Evolutionary conservation across 495 filamentous ascomycete species (phyloP).

Genomic region (Trichoderma reesei): DNA sequence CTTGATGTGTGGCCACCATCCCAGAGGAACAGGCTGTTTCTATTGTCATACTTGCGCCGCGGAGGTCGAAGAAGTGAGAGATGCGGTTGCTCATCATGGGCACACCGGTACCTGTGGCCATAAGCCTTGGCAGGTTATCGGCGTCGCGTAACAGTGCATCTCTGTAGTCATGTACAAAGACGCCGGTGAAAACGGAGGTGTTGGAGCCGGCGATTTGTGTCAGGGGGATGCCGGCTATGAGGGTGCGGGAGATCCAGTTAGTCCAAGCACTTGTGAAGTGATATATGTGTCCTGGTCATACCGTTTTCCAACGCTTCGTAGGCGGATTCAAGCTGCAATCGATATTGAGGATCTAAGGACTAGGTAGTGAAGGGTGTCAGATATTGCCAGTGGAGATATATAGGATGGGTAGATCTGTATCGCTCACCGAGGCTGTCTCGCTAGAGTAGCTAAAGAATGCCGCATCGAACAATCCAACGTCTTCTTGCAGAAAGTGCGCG

Average conservation of each 20-base stretch:
- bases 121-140: constrained; percentile 18
- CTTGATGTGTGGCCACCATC: constrained; percentile 41
- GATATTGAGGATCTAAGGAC: constrained; percentile 68
- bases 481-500: no score
- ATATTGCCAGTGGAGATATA: no score
- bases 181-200: constrained; percentile 17
- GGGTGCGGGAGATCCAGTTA: no score
- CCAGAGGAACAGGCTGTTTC: constrained; percentile 68
- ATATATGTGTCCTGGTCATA: constrained; percentile 35
- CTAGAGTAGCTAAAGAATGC: no score
- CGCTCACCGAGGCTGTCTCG: no score
- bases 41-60: constrained; percentile 50
- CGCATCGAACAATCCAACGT: no score
- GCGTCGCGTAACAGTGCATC: constrained; percentile 14
- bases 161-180: constrained; percentile 76
- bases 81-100: constrained; percentile 44
- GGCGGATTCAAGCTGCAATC: constrained; percentile 65
- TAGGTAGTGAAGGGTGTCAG: no score
- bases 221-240: no score
- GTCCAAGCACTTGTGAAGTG: not conserved
- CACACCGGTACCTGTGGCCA: constrained; percentile 25
- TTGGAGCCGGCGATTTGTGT: not conserved
- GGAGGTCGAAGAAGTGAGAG: constrained; percentile 35
- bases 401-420: no score
- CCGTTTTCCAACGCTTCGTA: constrained; percentile 84